Evolutionary conservation across 371 early-diverging fungal genomes (phyloP).

Genomic region (Cladochytrium tenue): DNA sequence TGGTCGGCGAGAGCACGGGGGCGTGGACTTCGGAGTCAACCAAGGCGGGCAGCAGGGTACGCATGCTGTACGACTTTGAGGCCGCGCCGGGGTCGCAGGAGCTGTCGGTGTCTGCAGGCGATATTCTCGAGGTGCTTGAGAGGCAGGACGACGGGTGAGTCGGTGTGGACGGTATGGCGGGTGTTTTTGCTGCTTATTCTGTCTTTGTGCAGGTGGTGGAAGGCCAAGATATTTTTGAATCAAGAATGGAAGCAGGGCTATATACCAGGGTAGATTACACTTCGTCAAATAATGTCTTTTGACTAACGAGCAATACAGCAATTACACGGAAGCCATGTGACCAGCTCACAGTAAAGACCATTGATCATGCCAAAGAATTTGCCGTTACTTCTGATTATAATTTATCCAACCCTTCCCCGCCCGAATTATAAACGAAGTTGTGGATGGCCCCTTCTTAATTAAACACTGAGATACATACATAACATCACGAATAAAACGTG

Average conservation of each 20-base stretch:
- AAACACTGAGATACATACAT: too few species aligned
- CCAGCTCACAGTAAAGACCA: too few species aligned
- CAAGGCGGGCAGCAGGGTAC: slow-evolving; percentile 15
- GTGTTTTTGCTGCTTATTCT: background rate
- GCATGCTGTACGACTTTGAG: slow-evolving; percentile 42
- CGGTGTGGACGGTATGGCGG: background rate
- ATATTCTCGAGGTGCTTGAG: slow-evolving; percentile 39
- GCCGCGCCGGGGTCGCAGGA: slow-evolving; percentile 37
- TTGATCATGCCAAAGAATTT: too few species aligned
- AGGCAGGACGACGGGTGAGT: slow-evolving; percentile 45
- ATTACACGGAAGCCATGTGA: background rate
- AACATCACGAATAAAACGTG: too few species aligned
- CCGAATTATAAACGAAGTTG: too few species aligned
- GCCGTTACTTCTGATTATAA: too few species aligned
- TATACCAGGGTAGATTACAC: slow-evolving; percentile 25
- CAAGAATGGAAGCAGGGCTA: slow-evolving; percentile 22
- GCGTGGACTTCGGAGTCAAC: background rate
- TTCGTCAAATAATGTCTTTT: background rate
- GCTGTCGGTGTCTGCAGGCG: slow-evolving; percentile 32
- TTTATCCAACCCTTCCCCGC: too few species aligned
- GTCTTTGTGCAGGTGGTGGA: slow-evolving; percentile 31
- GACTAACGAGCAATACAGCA: background rate
- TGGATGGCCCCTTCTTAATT: too few species aligned
- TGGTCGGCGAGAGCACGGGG: background rate
- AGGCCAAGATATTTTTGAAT: slow-evolving; percentile 12